A percentile compares a stretch with the other conserved stretches of the same genome.
Evolutionary conservation across 2,329 filamentous ascomycete genomes (phyloP).

Genomic region (Emericellopsis atlantica): DNA sequence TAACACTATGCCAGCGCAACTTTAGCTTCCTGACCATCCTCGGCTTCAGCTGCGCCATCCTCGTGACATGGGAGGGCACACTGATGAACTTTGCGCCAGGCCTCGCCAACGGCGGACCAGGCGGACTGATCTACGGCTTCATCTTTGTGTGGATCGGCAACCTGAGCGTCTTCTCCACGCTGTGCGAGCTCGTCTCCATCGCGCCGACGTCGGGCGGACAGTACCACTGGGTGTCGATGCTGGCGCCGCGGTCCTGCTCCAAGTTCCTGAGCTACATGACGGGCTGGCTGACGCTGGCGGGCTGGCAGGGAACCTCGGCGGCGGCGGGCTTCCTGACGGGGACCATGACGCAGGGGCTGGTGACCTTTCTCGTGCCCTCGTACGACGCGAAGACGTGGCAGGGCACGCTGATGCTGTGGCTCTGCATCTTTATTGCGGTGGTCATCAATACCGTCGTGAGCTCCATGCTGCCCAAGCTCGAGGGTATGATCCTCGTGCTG

Average conservation of each 20-base stretch:
- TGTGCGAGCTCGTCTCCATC: constrained; percentile 39
- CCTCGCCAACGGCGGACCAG: constrained; percentile 10
- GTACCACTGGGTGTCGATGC: constrained; percentile 46
- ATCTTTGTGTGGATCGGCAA: constrained; percentile 25
- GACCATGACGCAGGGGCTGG: constrained; percentile 29
- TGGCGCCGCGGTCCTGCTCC: constrained; percentile 32
- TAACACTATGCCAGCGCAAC: constrained; percentile 6
- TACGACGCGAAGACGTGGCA: constrained; percentile 31
- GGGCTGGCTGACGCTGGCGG: constrained; percentile 31
- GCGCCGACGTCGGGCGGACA: constrained; percentile 45
- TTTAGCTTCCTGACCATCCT: constrained; percentile 12
- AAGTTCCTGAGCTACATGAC: constrained; percentile 39
- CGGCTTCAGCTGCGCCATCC: constrained; percentile 12
- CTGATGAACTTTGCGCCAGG: constrained; percentile 12
- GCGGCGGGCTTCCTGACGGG: constrained; percentile 26
- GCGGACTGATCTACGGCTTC: constrained; percentile 34
- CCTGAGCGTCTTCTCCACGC: constrained; percentile 22
- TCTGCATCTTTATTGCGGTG: constrained; percentile 29
- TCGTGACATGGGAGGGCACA: constrained; percentile 13
- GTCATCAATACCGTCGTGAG: constrained; percentile 36
- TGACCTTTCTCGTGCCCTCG: constrained; percentile 22
- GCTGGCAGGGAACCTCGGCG: constrained; percentile 29
- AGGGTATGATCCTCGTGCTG: constrained; percentile 33
- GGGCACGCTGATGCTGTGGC: constrained; percentile 34
- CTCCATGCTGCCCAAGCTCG: constrained; percentile 32